Evolutionary conservation across 192 early-diverging fungal genomes (phyloP).

Genomic region (Irineochytrium annulatum): DNA sequence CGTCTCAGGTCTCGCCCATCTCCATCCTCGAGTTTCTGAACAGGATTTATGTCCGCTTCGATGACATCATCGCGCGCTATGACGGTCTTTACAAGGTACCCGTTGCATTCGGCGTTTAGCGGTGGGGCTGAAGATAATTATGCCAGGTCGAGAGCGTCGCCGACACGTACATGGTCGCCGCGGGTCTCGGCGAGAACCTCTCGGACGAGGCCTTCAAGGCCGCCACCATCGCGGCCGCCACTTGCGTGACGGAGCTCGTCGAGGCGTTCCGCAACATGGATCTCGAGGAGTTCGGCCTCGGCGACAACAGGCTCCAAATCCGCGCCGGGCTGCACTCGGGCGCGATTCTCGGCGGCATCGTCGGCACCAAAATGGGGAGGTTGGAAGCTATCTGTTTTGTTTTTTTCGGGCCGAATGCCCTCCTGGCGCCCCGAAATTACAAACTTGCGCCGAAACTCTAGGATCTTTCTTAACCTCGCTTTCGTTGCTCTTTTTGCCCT

Average conservation of each 20-base stretch:
- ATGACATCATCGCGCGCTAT: constrained; percentile 11
- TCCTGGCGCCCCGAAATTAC: too few species aligned
- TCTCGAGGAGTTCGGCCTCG: constrained; percentile 6
- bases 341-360: constrained; percentile 27
- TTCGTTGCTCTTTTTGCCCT: too few species aligned
- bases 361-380: constrained; percentile 40
- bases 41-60: constrained; percentile 17
- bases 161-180: constrained; percentile 27
- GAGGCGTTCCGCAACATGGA: constrained; percentile 6
- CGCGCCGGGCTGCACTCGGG: constrained; percentile 37
- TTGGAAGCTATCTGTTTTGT: too few species aligned
- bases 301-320: constrained; percentile 16
- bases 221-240: constrained; percentile 8
- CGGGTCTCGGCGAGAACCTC: constrained; percentile 4
- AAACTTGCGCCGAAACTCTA: too few species aligned
- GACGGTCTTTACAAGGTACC: constrained; percentile 17
- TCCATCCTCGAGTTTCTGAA: constrained; percentile 18
- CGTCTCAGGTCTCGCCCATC: constrained; percentile 2
- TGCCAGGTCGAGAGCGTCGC: constrained; percentile 13
- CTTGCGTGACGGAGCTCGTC: constrained; percentile 11
- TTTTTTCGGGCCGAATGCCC: too few species aligned
- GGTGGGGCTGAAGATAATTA: not conserved
- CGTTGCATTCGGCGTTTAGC: not conserved
- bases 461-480: too few species aligned
- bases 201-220: constrained; percentile 5